Conservation (phyloP, 768 basidiomycete species). For the Russula virescens region DNA sequence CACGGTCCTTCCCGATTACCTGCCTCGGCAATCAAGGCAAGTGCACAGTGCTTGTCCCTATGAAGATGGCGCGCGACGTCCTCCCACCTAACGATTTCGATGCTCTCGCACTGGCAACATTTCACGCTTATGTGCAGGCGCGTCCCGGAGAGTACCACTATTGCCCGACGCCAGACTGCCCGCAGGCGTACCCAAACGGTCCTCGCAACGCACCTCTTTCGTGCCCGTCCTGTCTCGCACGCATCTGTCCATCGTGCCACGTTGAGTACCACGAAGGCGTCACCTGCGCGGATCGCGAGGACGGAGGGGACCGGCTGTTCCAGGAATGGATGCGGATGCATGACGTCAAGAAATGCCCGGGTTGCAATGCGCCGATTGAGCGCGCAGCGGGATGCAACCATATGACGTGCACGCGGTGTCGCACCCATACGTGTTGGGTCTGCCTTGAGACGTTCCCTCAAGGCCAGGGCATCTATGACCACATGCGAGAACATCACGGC, state of each 20-base stretch:
- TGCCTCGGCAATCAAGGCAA: slow-evolving; percentile 63
- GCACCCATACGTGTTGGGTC: slow-evolving; percentile 77
- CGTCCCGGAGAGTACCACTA: slow-evolving; percentile 59
- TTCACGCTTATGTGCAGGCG: slow-evolving; percentile 53
- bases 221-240: slow-evolving; percentile 63
- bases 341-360: slow-evolving; percentile 71
- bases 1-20: slow-evolving; percentile 59
- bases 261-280: slow-evolving; percentile 59
- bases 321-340: slow-evolving; percentile 55
- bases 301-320: slow-evolving; percentile 49
- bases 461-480: slow-evolving; percentile 68
- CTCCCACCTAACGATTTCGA: slow-evolving; percentile 51
- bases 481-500: slow-evolving; percentile 67
- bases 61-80: slow-evolving; percentile 44
- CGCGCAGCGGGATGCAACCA: slow-evolving; percentile 76
- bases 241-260: slow-evolving; percentile 63
- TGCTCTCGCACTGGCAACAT: slow-evolving; percentile 51
- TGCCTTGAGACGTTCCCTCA: slow-evolving; percentile 65
- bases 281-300: slow-evolving; percentile 53
- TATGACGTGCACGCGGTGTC: slow-evolving; percentile 69
- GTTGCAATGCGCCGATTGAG: slow-evolving; percentile 66
- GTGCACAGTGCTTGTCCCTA: slow-evolving; percentile 53
- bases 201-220: slow-evolving; percentile 48
- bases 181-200: slow-evolving; percentile 60
- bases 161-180: slow-evolving; percentile 78